Base-by-base conservation (phyloP, 2,329 filamentous ascomycete species). In the Microdochium nivale region DNA sequence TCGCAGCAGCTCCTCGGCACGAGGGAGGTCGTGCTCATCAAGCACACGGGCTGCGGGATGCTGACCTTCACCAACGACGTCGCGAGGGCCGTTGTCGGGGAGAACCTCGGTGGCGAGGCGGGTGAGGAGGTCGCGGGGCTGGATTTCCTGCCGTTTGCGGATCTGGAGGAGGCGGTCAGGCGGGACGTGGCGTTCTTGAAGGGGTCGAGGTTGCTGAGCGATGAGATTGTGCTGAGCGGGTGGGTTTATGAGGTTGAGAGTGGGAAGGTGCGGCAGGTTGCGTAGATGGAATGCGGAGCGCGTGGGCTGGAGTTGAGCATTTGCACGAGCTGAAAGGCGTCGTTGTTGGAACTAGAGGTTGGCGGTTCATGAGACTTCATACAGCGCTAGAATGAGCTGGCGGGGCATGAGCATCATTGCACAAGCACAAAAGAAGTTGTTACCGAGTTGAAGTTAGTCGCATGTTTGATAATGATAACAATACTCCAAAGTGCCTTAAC, bases 161-260 rank as follows among this genome's bases (percentile, higher is more conserved):
- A 87, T 51, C 59, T 89, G 51, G 79, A 86, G 52, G 67, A 78
- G 57, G 85, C 81, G 7, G 83, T 91, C 0, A 71, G 70, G 55
- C 76, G 83, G 37, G 87, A 92, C 66, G 77, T 94, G 0, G 69
- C 69, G 47, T 81, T 80, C 57, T 62, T 94, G 56, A 80, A 65
- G 72, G 65, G 49, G 79, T 74, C 48, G 77, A 77, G 51, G 71
- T 86, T 16, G 73, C 91, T 4, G 71, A 83, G 21, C n/a, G 73
- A 83, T 21, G 70, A 69, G 25, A 76, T 88, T 3, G 68, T 69
- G 0, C 74, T 91, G 47, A 86, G 79, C 5, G 88, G 88, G 1
- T 92, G 87, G 80, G 69, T 91, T 2, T 91, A 90, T 68, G 83
- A 90, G 60, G 85, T 91, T 43, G 81, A 88, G 71, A 89, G 80